Evolutionary conservation across 169 alveolate genomes (phyloP), one percentile per base, ranked within the genome.

Genomic region (Cryptosporidium andersoni): DNA sequence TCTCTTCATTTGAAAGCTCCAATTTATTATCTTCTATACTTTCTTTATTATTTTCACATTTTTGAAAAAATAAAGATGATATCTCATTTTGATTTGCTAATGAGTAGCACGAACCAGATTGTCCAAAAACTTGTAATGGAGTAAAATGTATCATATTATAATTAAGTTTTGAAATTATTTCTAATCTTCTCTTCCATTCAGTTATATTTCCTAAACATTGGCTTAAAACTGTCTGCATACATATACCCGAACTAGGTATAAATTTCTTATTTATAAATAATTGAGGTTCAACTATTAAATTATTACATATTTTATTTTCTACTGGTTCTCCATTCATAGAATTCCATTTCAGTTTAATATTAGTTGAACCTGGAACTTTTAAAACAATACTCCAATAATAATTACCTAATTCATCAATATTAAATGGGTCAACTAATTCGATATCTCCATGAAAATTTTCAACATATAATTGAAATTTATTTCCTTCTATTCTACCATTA

Each of bases 71-170:
- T 34, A 58, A 39, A 25, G 80, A 53, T 1, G 81, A 64, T 68
- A 80, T 85, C 49, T 68, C 88, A 40, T 65, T 74, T 14, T 80
- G 88, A 14, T 80, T 52, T 5, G 89, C 66, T 11, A 62, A 58
- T 66, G 90, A 81, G 63, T 85, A 85, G 80, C 91, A 89, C 2
- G 88, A 67, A 5, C 92, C 92, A 2, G 91, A 81, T 51, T 89
- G 91, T 2, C 92, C 92, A 5, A 67, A 55, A 2, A 80, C 81
- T 43, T 89, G 92, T 39, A 94, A 82, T 14, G 97, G 96, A 1
- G 95, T 91, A 65, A 92, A 92, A 81, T 95, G 98, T 14, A 95
- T 88, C 67, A 94, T 92, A 80, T 95, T 95, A 89, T 92, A 96
- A 11, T 95, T 95, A 45, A 93, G 81, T 52, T 90, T 80, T 3